Conservation (phyloP, 441 rosid genomes). For the Codiaeum variegatum region DNA sequence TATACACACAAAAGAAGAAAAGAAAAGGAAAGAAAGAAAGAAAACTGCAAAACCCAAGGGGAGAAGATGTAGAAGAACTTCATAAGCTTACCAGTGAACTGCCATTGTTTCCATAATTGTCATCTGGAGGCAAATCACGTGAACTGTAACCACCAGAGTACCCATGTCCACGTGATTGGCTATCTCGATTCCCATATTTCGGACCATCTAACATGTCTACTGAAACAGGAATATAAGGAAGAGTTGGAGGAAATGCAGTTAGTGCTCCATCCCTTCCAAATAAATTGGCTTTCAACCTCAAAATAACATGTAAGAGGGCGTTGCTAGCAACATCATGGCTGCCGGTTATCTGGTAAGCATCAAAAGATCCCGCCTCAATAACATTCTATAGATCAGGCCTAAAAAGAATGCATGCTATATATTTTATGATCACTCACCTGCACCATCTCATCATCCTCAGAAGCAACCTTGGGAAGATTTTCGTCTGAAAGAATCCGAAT, state of each 20-base stretch:
- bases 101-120: conserved; percentile 66
- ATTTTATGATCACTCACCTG: conserved; percentile 50
- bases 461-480: conserved; percentile 84
- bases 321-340: conserved; percentile 89
- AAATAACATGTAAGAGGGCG: conserved; percentile 76
- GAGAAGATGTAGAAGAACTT: neutral
- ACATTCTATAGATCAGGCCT: neutral
- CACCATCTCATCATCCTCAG: conserved; percentile 93
- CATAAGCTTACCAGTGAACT: conserved; percentile 49
- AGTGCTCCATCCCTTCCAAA: conserved; percentile 89
- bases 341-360: conserved; percentile 71
- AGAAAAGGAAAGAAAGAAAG: too few relatives aligned
- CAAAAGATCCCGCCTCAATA: conserved; percentile 15
- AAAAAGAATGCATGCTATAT: neutral
- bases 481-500: conserved; percentile 87
- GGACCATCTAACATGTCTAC: conserved; percentile 49
- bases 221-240: conserved; percentile 79
- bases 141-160: conserved; percentile 65
- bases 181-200: conserved; percentile 62
- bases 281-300: conserved; percentile 79
- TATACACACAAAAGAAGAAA: neutral
- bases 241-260: conserved; percentile 62
- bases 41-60: too few relatives aligned
- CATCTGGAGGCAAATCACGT: conserved; percentile 48
- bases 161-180: conserved; percentile 65